Evolutionary conservation across 345 rosid species (phyloP).

Genomic region (Aquilaria yunnanensis): DNA sequence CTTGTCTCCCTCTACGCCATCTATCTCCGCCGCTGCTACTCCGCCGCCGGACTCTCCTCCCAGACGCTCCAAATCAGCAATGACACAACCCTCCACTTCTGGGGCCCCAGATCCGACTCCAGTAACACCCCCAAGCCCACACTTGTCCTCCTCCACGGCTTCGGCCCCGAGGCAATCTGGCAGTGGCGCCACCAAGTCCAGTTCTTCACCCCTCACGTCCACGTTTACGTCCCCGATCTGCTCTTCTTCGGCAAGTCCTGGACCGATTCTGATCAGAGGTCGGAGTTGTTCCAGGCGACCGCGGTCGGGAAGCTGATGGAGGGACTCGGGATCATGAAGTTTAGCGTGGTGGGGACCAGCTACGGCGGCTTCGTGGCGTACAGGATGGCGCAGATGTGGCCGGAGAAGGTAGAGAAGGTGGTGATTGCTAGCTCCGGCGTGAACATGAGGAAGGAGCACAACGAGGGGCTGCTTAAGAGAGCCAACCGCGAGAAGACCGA

Average conservation of each 20-base stretch:
- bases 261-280: slow-evolving; percentile 45
- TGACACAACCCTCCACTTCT: slow-evolving; percentile 60
- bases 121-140: slow-evolving; percentile 26
- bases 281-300: slow-evolving; percentile 75
- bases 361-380: slow-evolving; percentile 94
- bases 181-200: slow-evolving; percentile 83
- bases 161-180: slow-evolving; percentile 75
- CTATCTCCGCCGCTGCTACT: slow-evolving; percentile 73
- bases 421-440: slow-evolving; percentile 82
- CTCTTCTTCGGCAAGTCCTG: slow-evolving; percentile 68
- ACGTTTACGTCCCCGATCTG: slow-evolving; percentile 71
- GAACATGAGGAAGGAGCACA: slow-evolving; percentile 48
- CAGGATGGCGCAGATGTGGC: slow-evolving; percentile 63
- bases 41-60: slow-evolving; percentile 50
- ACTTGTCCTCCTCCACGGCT: slow-evolving; percentile 77
- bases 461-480: slow-evolving; percentile 41
- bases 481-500: slow-evolving; percentile 40
- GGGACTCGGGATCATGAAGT: slow-evolving; percentile 39
- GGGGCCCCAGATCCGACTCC: slow-evolving; percentile 44
- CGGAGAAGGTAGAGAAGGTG: slow-evolving; percentile 70
- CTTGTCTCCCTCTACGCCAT: slow-evolving; percentile 42
- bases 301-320: slow-evolving; percentile 46
- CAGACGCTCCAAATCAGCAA: slow-evolving; percentile 35
- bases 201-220: slow-evolving; percentile 38
- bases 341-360: slow-evolving; percentile 66